Evolutionary conservation across 2,329 filamentous ascomycete genomes (phyloP).

Genomic region (Phialemoniopsis sp.): DNA sequence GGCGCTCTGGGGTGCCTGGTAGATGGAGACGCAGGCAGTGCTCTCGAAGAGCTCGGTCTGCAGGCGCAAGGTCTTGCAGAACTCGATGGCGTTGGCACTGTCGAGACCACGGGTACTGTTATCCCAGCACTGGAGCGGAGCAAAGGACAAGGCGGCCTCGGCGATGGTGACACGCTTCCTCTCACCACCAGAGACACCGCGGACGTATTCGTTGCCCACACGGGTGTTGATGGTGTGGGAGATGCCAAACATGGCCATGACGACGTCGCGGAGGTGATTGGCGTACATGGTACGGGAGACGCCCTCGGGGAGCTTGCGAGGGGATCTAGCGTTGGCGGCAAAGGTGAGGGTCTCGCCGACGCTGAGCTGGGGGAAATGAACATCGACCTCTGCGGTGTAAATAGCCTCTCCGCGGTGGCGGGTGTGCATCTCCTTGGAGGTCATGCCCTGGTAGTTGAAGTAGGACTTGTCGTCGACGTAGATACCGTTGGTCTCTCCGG

Average conservation of each 20-base stretch:
- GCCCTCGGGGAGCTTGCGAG: constrained; percentile 56
- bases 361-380: constrained; percentile 72
- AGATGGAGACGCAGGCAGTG: constrained; percentile 69
- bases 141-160: constrained; percentile 54
- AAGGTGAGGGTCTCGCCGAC: constrained; percentile 79
- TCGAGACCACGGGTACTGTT: constrained; percentile 73
- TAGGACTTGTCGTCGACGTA: constrained; percentile 65
- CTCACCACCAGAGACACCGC: constrained; percentile 72
- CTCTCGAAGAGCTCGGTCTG: constrained; percentile 63
- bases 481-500: constrained; percentile 79
- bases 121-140: constrained; percentile 63
- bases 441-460: constrained; percentile 78
- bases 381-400: constrained; percentile 81
- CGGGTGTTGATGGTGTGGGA: constrained; percentile 68
- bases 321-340: constrained; percentile 66
- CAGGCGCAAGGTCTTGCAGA: constrained; percentile 65
- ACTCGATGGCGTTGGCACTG: constrained; percentile 72
- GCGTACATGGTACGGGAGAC: constrained; percentile 51
- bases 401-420: constrained; percentile 80
- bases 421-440: constrained; percentile 70
- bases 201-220: constrained; percentile 71
- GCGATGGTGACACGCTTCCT: constrained; percentile 63
- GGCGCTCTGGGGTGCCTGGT: constrained; percentile 61
- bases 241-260: constrained; percentile 74
- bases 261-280: constrained; percentile 63